Evolutionary conservation across 1,139 yeast species (phyloP).

Genomic region (Yamadazyma conglobata): DNA sequence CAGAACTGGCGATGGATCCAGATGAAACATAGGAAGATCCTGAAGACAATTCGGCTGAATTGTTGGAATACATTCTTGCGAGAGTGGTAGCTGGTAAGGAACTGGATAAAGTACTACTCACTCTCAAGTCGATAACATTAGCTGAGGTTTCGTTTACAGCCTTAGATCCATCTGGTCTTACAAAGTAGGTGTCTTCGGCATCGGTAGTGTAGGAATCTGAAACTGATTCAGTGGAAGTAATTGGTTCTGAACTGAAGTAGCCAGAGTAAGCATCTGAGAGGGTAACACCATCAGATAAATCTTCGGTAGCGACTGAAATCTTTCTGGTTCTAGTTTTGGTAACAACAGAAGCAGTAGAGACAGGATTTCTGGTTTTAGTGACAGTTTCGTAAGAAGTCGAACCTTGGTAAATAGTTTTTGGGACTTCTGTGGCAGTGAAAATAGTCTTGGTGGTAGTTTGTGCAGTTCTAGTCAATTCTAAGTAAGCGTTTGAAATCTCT

Average conservation of each 20-base stretch:
- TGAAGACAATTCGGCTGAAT: too few species aligned
- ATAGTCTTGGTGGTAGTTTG: constrained; percentile 26
- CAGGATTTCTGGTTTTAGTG: constrained; percentile 22
- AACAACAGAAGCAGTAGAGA: constrained; percentile 18
- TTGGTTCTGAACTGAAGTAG: neutral
- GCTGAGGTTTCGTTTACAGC: too few species aligned
- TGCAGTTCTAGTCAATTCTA: constrained; percentile 17
- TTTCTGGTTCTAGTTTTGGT: constrained; percentile 10
- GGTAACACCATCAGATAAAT: constrained; percentile 7
- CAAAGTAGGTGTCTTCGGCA: too few species aligned
- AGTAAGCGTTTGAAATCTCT: constrained; percentile 13
- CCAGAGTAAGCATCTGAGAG: constrained; percentile 3
- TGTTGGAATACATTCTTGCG: constrained; percentile 9
- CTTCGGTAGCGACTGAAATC: constrained; percentile 10
- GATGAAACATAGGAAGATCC: too few species aligned
- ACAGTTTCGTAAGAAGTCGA: constrained; percentile 18
- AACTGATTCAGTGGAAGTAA: neutral
- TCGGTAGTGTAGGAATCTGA: neutral
- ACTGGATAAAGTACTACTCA: constrained; percentile 11
- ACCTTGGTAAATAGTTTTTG: constrained; percentile 16
- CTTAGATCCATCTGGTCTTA: neutral
- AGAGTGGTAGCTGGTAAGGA: constrained; percentile 2
- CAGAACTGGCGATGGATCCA: constrained; percentile 4
- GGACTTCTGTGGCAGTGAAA: constrained; percentile 22
- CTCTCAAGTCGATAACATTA: constrained; percentile 20